Base-by-base conservation (phyloP, 208 protist genomes). In the Porcisia hertigi region DNA sequence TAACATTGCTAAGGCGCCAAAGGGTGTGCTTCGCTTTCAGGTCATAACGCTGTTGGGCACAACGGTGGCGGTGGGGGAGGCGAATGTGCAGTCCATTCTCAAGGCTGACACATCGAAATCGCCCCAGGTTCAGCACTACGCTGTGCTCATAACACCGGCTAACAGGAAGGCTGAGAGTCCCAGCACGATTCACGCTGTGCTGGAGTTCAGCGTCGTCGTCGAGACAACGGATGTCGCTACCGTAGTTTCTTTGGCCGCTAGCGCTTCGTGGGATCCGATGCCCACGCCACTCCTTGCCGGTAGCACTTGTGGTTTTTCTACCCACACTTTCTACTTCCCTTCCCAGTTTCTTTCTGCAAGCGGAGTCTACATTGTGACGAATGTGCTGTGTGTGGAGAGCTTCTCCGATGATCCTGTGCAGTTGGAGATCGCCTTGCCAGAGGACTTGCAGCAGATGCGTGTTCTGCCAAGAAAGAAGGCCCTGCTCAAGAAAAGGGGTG, bases 381-480 rank as follows among this genome's bases (percentile, higher is more conserved):
- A 95, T 64, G 83, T 93, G 39, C 39, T 95, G 54, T 88, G 77
- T 59, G 75, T 93, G 53, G 85, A 89, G 74, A 93, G 80, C 69
- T 71, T 30, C 23, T 83, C 82, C 6, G 83, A 82, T 69, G 77
- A 83, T 36, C 6, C 47, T 1, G 76, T 91, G 16, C 74, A 52
- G 18, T 75, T 93, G 39, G 80, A 90, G 81, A 39, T 92, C n/a
- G 81, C 83, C 14, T 57, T 85, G 64, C 75, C 79, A 30, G 79
- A 76, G 43, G 70, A 70, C 49, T 23, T 77, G 57, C 76, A 62
- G 52, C 47, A 64, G 12, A 57, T 86, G n/a, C 39, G 55, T 45
- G 79, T 88, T 6, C 55, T 76, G 0, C 85, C 81, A 1, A 54
- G 76, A 14, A 75, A 69, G 41, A 73, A 71, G 52, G 63, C 78